phyloP scores from a whole-genome alignment of 176 grass and related monocot species.

The Rhynchospora tenuis region DNA sequence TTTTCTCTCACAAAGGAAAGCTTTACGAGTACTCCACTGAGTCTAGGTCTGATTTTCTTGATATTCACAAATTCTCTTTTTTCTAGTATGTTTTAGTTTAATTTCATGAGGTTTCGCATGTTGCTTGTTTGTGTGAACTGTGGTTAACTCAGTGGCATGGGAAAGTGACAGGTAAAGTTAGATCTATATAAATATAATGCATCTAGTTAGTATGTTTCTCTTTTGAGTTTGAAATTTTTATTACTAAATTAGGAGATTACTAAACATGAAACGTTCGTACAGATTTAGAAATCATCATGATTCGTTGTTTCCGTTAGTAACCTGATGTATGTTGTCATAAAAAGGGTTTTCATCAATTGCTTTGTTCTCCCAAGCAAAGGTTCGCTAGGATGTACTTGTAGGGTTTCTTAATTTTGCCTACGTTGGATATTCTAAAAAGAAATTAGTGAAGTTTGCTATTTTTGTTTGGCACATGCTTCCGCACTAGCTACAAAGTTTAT shows the following conservation, averaged over 20 bases:
- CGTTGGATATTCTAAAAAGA: neutral
- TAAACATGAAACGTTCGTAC: too few relatives aligned
- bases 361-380: neutral
- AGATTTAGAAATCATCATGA: too few relatives aligned
- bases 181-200: neutral
- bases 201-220: neutral
- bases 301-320: neutral
- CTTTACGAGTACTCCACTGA: constrained; percentile 75
- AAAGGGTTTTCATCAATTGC: neutral
- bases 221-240: neutral
- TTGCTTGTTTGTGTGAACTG: neutral
- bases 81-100: neutral
- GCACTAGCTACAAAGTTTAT: neutral
- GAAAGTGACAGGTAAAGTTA: neutral
- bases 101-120: neutral
- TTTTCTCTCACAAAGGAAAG: constrained; percentile 78
- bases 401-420: neutral
- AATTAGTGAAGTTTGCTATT: neutral
- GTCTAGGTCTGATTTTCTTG: constrained; percentile 8
- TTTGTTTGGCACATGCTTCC: neutral
- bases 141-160: neutral
- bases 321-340: neutral
- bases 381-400: neutral
- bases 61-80: neutral
- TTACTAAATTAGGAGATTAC: too few relatives aligned